Conservation (phyloP, 2,329 filamentous ascomycete genomes). For the Sclerotinia minor region DNA sequence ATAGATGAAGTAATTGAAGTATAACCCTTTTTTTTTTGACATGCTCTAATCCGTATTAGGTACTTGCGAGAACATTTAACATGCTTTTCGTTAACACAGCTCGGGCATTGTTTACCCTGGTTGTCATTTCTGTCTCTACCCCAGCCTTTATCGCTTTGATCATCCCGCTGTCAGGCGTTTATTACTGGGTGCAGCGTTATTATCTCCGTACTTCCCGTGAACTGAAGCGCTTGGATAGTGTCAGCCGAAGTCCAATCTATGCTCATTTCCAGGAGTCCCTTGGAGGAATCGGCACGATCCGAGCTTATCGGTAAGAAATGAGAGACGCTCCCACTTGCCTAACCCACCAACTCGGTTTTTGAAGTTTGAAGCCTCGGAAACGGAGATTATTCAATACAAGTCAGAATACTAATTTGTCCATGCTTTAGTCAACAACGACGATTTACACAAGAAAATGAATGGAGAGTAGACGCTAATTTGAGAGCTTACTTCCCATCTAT, state of each 20-base stretch:
- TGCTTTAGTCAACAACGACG: slow-evolving; percentile 65
- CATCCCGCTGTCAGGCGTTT: slow-evolving; percentile 75
- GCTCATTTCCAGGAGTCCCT: slow-evolving; percentile 98
- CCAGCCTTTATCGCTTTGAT: slow-evolving; percentile 81
- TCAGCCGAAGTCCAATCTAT: slow-evolving; percentile 93
- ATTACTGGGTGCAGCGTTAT: slow-evolving; percentile 93
- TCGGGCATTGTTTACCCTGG: slow-evolving; percentile 77
- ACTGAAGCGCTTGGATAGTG: slow-evolving; percentile 91
- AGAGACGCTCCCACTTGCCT: background rate
- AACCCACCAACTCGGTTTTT: slow-evolving; percentile 8
- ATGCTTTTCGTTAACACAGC: slow-evolving; percentile 84
- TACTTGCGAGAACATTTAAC: slow-evolving; percentile 94
- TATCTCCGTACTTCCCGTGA: slow-evolving; percentile 95
- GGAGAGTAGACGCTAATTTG: slow-evolving; percentile 92
- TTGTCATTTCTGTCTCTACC: slow-evolving; percentile 78
- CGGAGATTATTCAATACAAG: slow-evolving; percentile 14
- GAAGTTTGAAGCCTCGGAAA: background rate
- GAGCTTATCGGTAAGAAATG: slow-evolving; percentile 68
- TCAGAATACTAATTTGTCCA: slow-evolving; percentile 8
- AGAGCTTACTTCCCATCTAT: slow-evolving; percentile 95
- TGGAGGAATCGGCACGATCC: slow-evolving; percentile 90
- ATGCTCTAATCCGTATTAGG: slow-evolving; percentile 76
- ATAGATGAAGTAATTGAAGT: slow-evolving; percentile 39
- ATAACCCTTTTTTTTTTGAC: slow-evolving; percentile 11
- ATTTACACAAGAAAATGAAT: slow-evolving; percentile 93